These are phyloP conservation scores for Wickerhamomyces canadensis DNA, from an alignment of 805 yeast species.

Conservation along the genomic window DNA sequence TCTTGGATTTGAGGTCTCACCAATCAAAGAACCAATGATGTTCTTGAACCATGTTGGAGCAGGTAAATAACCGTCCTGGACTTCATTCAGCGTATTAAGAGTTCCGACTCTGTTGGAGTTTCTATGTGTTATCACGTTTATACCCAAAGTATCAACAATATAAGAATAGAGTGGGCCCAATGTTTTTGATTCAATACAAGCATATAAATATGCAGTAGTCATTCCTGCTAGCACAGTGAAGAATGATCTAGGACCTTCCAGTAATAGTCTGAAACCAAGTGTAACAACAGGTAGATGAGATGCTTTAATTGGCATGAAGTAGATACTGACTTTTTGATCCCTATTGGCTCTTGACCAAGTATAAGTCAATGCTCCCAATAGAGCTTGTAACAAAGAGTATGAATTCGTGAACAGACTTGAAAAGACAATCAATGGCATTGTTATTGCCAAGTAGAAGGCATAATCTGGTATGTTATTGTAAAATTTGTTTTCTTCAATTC, in stretches of 20 bases:
- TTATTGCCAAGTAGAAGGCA: constrained; percentile 44
- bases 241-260: constrained; percentile 36
- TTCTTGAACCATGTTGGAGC: constrained; percentile 46
- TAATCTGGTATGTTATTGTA: constrained; percentile 46
- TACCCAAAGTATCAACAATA: constrained; percentile 18
- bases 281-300: constrained; percentile 49
- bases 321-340: constrained; percentile 43
- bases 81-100: constrained; percentile 26
- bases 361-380: constrained; percentile 49
- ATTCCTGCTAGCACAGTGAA: constrained; percentile 44
- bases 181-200: constrained; percentile 53
- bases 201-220: constrained; percentile 51
- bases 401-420: constrained; percentile 27
- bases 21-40: constrained; percentile 19
- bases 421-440: constrained; percentile 42
- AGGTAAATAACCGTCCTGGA: constrained; percentile 47
- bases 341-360: constrained; percentile 55
- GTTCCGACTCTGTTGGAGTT: constrained; percentile 28
- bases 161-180: constrained; percentile 35
- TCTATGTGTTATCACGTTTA: constrained; percentile 17
- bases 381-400: constrained; percentile 30
- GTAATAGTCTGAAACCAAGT: constrained; percentile 36
- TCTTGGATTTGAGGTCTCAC: constrained; percentile 9
- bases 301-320: constrained; percentile 53
- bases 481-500: constrained; percentile 50